phyloP scores from a whole-genome alignment of 75 land plant genomes.

The Selaginella tamariscina region DNA sequence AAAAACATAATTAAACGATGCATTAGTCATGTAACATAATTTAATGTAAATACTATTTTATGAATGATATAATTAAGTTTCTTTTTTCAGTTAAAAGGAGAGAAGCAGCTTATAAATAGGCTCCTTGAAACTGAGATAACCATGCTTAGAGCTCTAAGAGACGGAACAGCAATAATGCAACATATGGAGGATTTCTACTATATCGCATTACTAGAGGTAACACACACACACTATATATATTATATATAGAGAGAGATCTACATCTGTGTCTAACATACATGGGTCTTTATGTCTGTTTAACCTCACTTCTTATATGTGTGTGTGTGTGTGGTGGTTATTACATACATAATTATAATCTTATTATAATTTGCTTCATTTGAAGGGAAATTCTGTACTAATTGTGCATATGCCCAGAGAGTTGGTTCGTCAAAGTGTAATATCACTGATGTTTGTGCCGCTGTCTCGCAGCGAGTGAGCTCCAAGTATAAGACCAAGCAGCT shows the following conservation, averaged over 20 bases:
- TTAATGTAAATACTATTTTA: not conserved
- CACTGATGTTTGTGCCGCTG: not conserved
- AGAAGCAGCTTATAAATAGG: slow-evolving; percentile 68
- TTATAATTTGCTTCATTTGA: no score
- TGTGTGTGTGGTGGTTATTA: no score
- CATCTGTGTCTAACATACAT: no score
- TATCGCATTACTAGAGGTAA: slow-evolving; percentile 70
- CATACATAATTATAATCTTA: no score
- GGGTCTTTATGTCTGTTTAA: no score
- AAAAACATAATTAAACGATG: not conserved
- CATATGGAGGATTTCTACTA: slow-evolving; percentile 99
- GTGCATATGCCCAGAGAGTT: not conserved
- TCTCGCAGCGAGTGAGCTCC: no score
- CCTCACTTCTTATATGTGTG: no score
- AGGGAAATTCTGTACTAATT: no score
- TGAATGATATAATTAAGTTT: not conserved
- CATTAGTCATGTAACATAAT: not conserved
- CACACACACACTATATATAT: not conserved
- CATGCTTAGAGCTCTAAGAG: slow-evolving; percentile 72
- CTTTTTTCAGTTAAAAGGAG: slow-evolving; percentile 80
- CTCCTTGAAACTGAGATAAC: slow-evolving; percentile 87
- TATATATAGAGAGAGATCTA: no score
- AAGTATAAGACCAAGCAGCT: no score
- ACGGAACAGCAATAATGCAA: slow-evolving; percentile 96
- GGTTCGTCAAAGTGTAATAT: not conserved